A percentile compares a stretch with the other conserved stretches of the same genome.
These are phyloP conservation scores for Gossypioides kirkii DNA, from an alignment of 345 rosid species.

Conservation along the genomic window DNA sequence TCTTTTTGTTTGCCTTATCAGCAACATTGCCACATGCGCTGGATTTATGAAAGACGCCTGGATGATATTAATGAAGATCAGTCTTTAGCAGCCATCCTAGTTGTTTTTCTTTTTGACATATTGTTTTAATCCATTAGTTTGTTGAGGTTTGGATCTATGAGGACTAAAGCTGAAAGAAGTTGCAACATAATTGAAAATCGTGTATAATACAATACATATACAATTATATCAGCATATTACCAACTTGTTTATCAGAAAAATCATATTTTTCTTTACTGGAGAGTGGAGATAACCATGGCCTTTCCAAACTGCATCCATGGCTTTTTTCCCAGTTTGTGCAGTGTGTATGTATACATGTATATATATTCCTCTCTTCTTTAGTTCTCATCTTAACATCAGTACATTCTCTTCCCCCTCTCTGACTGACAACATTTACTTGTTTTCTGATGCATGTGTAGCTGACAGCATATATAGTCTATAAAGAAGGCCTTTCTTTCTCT, in stretches of 20 bases:
- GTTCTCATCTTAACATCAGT: slow-evolving; percentile 14
- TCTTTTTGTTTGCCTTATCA: slow-evolving; percentile 14
- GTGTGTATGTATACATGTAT: slow-evolving; percentile 4
- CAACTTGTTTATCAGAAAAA: background rate
- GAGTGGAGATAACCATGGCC: slow-evolving; percentile 2
- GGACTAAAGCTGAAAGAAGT: slow-evolving; percentile 13
- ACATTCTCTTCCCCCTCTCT: slow-evolving; percentile 10
- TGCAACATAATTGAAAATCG: slow-evolving; percentile 17
- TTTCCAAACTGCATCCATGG: slow-evolving; percentile 21
- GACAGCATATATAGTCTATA: background rate
- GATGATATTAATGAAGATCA: slow-evolving; percentile 10
- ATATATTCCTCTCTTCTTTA: slow-evolving; percentile 14
- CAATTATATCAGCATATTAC: slow-evolving; percentile 13
- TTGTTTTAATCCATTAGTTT: slow-evolving; percentile 13
- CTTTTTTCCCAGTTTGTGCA: slow-evolving; percentile 29
- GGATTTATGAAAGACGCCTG: background rate
- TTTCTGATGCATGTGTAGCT: slow-evolving; percentile 6
- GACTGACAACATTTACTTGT: slow-evolving; percentile 8
- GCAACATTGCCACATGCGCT: slow-evolving; percentile 13
- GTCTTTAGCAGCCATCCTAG: slow-evolving; percentile 1
- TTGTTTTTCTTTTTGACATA: background rate
- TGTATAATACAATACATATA: slow-evolving; percentile 26
- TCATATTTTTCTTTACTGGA: slow-evolving; percentile 17
- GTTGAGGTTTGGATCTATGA: slow-evolving; percentile 28
- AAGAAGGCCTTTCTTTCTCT: slow-evolving; percentile 1